Conservation (phyloP, 352 stramenopile genomes). For the Aphanomyces stellatus region DNA sequence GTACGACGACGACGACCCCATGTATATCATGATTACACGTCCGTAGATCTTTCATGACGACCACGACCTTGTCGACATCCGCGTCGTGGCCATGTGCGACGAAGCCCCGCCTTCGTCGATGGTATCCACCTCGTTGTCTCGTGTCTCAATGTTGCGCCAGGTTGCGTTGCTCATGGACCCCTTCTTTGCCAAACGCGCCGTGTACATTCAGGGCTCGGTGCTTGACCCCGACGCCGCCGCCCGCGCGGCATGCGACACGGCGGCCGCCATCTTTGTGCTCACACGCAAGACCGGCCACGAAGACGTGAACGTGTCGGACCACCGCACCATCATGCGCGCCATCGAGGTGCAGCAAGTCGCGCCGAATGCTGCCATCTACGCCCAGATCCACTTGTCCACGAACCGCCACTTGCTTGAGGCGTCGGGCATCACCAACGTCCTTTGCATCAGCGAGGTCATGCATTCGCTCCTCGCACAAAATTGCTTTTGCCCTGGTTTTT, state of each 20-base stretch:
- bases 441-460: constrained; percentile 73
- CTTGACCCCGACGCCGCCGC: constrained; percentile 67
- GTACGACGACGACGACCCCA: constrained; percentile 4
- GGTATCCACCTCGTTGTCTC: constrained; percentile 13
- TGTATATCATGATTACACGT: background rate
- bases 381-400: constrained; percentile 65
- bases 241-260: constrained; percentile 47
- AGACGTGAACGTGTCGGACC: constrained; percentile 53
- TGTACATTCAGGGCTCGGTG: constrained; percentile 71
- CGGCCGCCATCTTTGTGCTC: constrained; percentile 75
- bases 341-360: constrained; percentile 58
- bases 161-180: constrained; percentile 68
- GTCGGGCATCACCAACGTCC: constrained; percentile 62
- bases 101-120: constrained; percentile 65
- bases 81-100: constrained; percentile 65
- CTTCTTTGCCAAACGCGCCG: constrained; percentile 76
- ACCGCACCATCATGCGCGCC: constrained; percentile 72
- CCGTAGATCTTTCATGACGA: constrained; percentile 67
- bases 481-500: constrained; percentile 78
- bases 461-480: constrained; percentile 71
- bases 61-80: constrained; percentile 70
- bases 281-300: constrained; percentile 50
- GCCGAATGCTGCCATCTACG: constrained; percentile 41
- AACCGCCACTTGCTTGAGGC: constrained; percentile 67
- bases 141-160: background rate